Evolutionary conservation across 495 filamentous ascomycete genomes (phyloP).

Genomic region (Penicillium canariense): DNA sequence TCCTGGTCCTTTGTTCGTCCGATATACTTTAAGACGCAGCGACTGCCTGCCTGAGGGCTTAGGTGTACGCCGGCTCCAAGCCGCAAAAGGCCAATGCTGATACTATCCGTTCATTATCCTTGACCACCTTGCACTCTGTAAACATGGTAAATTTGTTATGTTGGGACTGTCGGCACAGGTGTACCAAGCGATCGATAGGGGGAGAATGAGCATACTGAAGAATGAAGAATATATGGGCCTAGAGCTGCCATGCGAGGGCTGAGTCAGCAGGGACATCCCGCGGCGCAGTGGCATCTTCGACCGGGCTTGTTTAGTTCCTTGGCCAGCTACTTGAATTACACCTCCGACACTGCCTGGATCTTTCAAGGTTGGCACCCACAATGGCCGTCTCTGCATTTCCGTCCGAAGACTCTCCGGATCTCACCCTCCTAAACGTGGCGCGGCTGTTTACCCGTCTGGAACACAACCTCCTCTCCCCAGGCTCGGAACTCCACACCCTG

Average conservation of each 20-base stretch:
- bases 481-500: constrained; percentile 57
- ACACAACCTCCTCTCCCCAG: constrained; percentile 65
- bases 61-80: background rate
- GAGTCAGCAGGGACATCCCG: constrained; percentile 6
- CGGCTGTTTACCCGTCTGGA: constrained; percentile 75
- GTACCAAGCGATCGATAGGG: too few species aligned
- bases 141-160: too few species aligned
- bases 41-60: background rate
- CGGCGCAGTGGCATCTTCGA: constrained; percentile 12
- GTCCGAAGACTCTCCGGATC: constrained; percentile 30
- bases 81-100: too few species aligned
- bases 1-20: background rate
- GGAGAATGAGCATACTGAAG: too few species aligned
- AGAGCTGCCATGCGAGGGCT: too few species aligned
- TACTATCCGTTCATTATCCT: too few species aligned
- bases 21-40: too few species aligned
- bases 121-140: too few species aligned
- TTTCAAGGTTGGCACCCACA: background rate
- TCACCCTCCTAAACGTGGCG: constrained; percentile 58
- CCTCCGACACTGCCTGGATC: background rate
- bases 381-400: constrained; percentile 39
- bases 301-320: background rate
- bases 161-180: background rate
- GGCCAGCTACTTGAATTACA: background rate
- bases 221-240: too few species aligned